Base-by-base conservation (phyloP, 331 rosid species). In the Pyrus hybrid region DNA sequence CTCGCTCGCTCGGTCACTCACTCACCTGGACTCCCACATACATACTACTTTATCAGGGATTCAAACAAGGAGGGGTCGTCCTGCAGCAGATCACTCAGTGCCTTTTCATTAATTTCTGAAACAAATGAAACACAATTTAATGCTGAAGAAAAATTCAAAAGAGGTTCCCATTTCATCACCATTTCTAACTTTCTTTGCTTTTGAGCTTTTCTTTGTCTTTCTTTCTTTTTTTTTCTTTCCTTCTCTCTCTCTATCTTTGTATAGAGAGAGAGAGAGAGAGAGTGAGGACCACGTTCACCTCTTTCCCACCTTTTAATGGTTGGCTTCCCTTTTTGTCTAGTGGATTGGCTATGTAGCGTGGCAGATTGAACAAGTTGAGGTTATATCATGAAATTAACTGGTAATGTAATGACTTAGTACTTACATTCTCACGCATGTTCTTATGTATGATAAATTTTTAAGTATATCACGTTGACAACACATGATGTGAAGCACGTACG, bases 241-340 rank as follows among this genome's bases (percentile, higher is more conserved):
- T n/a, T 30, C 7, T 12, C 14, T 32, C 10, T 12, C 2, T 9
- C 11, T 67, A 16, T 70, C 4, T 25, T 13, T 18, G 9, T 9
- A 37, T 1, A 37, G 13, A 1, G 13, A 37, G 11, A 35, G 37
- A 33, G 51, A 13, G 53, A 43, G 49, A 41, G 49, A 43, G 47
- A 4, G 53, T 51, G 57, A 17, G 89, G 88, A 80, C 93, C 93
- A 83, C 87, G 69, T 81, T 80, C 79, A 53, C 72, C 22, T 41
- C n/a, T 76, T 79, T 77, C 76, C 68, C 68, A 68, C 72, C 87
- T 85, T 83, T 83, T 67, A 73, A 86, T 80, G 92, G 89, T 80
- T 69, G 51, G 58, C 80, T 78, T 20, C 70, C 66, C 33, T 78
- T 82, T 76, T 73, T 70, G 80, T 77, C 72, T 62, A 47, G 69